Conservation (phyloP, 345 rosid species). For the Citropsis articulata region DNA sequence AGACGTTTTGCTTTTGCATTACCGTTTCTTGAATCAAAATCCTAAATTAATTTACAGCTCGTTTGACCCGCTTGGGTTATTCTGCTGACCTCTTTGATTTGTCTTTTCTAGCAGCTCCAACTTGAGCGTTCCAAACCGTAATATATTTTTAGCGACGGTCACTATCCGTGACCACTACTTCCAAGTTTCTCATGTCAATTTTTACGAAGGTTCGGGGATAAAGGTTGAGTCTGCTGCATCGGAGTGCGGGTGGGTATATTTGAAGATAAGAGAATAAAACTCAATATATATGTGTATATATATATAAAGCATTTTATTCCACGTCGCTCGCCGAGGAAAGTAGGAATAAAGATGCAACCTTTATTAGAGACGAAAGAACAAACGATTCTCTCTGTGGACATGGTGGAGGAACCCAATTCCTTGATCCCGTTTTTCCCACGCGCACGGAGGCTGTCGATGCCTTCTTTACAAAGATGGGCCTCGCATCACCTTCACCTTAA, state of each 20-base stretch:
- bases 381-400: not conserved
- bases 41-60: not conserved
- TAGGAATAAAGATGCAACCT: conserved; percentile 17
- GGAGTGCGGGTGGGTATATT: not conserved
- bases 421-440: not conserved
- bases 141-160: too few relatives aligned
- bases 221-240: not conserved
- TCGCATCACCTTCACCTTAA: too few relatives aligned
- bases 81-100: not conserved
- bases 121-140: not conserved
- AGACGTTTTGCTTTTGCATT: not conserved
- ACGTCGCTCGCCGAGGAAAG: not conserved
- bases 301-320: not conserved
- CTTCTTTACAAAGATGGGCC: not conserved
- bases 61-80: not conserved
- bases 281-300: too few relatives aligned
- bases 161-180: too few relatives aligned
- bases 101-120: not conserved
- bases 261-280: conserved; percentile 11
- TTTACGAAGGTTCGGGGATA: not conserved
- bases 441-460: not conserved
- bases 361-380: not conserved
- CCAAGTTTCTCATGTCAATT: not conserved
- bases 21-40: too few relatives aligned
- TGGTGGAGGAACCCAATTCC: conserved; percentile 30